Base-by-base conservation (phyloP, 129 eudicot species). In the Flaveria linearis region DNA sequence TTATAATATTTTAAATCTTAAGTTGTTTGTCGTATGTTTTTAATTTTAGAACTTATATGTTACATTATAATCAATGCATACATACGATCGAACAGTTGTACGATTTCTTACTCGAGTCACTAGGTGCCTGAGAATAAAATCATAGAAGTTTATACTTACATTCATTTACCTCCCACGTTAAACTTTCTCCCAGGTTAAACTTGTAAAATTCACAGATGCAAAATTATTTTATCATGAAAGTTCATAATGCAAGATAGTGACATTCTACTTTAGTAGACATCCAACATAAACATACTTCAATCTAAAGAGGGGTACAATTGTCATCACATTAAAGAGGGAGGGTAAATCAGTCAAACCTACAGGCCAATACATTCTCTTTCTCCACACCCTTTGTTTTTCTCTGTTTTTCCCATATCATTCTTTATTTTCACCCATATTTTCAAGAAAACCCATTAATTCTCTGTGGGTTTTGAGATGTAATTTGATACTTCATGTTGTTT, bases 281-380 rank as follows among this genome's bases (percentile, higher is more conserved):
- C 7, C 2, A 14, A 51, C 79, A 74, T 36, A 74, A 56, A 68
- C 20, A 61, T 53, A 79, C 67, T 65, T 72, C 16, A 12, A 17
- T 43, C 68, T 5, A 62, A 39, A 52, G 18, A 75, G 80, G 69
- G 64, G 17, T 17, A 69, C 81, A 49, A 68, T 66, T 51, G 81
- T 42, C 81, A 75, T 49, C 39, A 66, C 47, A 45, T 45, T 58
- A 57, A 69, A 75, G 28, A 49, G n/a, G n/a, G 4, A 69, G 84
- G 79, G 13, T 14, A 50, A 68, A 81, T 60, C 60, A 39, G 80
- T 81, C 57, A 78, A 57, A 43, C 15, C 14, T 2, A 5, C 0
- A 14, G 0, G 9, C 68, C 20, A 57, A 23, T 28, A 16, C 82
- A 57, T 72, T 71, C 77, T 60, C 63, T 41, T 51, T 23, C 43